Evolutionary conservation across 441 rosid species (phyloP), one percentile per base, ranked within the genome.

Genomic region (Croton laevigatus): DNA sequence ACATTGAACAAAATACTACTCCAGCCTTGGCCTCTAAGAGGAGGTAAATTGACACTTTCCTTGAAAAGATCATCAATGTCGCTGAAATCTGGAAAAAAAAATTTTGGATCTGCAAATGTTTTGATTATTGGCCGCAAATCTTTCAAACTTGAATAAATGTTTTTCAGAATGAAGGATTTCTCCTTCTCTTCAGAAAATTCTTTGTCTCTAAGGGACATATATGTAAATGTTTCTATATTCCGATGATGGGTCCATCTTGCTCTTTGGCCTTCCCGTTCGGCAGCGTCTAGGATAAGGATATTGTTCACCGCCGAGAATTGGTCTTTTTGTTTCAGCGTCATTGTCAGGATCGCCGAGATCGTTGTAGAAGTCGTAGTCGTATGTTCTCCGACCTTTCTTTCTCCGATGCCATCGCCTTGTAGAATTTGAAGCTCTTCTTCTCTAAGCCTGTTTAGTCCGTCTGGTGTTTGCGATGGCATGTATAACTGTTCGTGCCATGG

Each of bases 201-300:
- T 69, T 91, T 95, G 20, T 93, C 95, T 19, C 97, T n/a, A 81
- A 0, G 97, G 98, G 62, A 91, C 97, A 40, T 93, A 90, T 22
- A 84, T 38, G 40, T 6, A 59, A 23, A 79, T 52, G 34, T 80
- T 22, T 59, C 77, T 84, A n/a, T 73, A 51, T 79, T 93, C 98
- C 22, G 89, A 69, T 1, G 11, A 22, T 2, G 88, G 89, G 81
- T 89, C 93, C 79, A 49, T 20, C 6, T 68, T 34, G 66, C 68
- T 44, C 0, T 46, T 83, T 22, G 79, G 60, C 1, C 94, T 85
- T 6, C 94, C 94, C 0, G 97, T 88, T 53, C 91, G 73, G 70
- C 92, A 81, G 9, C 97, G 90, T 53, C 96, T 81, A 22, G 97
- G 97, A 42, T 91, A 91, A 10, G 92, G 94, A 11, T 72, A 73